Percentiles rank a stretch among this genome's conserved stretches.
These are phyloP conservation scores for Penicillium sp. DNA, from an alignment of 2,329 filamentous ascomycete species.

Conservation along the genomic window DNA sequence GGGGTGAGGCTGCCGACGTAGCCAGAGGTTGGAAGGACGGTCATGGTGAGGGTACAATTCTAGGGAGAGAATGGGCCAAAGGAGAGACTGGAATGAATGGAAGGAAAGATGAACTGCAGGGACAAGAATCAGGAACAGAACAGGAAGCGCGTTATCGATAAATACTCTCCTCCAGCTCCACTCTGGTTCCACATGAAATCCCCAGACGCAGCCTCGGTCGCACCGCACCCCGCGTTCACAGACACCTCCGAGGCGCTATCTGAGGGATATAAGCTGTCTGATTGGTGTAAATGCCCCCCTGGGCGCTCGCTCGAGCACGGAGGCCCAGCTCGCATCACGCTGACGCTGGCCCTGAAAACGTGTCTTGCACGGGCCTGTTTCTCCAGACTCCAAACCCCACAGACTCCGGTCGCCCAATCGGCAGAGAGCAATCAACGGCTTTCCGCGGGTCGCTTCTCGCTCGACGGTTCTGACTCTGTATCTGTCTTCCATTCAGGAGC, in stretches of 20 bases:
- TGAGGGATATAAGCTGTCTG: not conserved
- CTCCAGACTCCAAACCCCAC: not conserved
- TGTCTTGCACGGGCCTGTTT: not conserved
- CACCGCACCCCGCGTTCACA: not conserved
- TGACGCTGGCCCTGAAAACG: not conserved
- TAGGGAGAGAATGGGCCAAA: not conserved
- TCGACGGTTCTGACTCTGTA: not conserved
- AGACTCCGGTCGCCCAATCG: no score
- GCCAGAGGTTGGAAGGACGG: constrained; percentile 46
- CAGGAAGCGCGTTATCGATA: not conserved
- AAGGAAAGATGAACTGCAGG: not conserved
- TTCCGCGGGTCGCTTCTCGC: not conserved
- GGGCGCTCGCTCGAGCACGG: not conserved
- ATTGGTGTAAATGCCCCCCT: not conserved
- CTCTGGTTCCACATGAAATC: not conserved
- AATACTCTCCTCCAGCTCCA: not conserved
- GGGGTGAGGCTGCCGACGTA: constrained; percentile 75
- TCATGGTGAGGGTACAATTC: not conserved
- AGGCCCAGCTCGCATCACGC: not conserved
- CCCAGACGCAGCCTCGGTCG: not conserved
- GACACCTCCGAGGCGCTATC: not conserved
- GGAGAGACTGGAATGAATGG: not conserved
- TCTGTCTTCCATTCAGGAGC: no score
- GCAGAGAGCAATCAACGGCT: no score
- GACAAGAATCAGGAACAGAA: not conserved